A percentile compares a stretch with the other conserved stretches of the same genome.
phyloP scores from a whole-genome alignment of 306 rosid species.

The Oxytropis ochrocephala region DNA sequence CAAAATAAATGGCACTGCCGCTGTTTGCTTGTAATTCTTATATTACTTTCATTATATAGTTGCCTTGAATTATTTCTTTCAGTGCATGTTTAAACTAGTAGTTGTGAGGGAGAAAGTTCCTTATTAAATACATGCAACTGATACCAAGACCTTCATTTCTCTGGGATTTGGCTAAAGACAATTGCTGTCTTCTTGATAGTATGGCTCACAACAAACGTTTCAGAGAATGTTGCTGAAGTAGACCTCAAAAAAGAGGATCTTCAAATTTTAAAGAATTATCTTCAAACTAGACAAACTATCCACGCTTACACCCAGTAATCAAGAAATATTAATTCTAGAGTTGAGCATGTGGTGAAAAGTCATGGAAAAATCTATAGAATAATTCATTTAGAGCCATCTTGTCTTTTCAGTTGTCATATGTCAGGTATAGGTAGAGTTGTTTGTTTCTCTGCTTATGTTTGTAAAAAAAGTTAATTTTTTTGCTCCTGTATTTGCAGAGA shows the following conservation, averaged over 20 bases:
- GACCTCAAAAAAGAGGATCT: background rate
- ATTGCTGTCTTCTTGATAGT: background rate
- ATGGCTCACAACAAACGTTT: background rate
- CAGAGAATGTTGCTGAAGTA: background rate
- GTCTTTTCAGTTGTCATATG: background rate
- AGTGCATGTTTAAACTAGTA: background rate
- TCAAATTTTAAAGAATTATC: background rate
- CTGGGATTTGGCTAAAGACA: background rate
- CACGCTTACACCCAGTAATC: background rate
- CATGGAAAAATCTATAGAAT: background rate
- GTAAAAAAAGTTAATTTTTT: conserved; percentile 19
- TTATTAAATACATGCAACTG: background rate
- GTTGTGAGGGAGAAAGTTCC: background rate
- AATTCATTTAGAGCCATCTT: background rate
- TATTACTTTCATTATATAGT: no score
- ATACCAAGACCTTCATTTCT: background rate
- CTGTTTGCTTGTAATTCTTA: no score
- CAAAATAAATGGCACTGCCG: no score
- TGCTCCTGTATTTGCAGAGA: conserved; percentile 52
- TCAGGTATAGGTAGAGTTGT: background rate
- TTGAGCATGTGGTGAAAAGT: background rate
- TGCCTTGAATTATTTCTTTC: background rate
- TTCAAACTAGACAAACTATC: no score
- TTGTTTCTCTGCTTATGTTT: conserved; percentile 14
- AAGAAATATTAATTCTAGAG: background rate